Evolutionary conservation across 106 monocot species (phyloP), one percentile per base, ranked within the genome.

Genomic region (Gastrodia elata): DNA sequence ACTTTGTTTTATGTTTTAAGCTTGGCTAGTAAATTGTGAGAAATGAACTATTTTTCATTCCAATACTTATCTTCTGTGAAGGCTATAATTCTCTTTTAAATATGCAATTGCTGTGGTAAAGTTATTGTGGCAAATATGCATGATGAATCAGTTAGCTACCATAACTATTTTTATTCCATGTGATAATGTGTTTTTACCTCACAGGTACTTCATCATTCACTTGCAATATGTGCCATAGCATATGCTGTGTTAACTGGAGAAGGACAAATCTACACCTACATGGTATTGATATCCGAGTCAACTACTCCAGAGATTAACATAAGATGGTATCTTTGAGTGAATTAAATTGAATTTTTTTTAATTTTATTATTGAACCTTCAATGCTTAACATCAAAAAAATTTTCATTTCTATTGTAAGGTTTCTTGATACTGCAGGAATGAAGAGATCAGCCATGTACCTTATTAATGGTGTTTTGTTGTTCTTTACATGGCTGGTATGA

Each of bases 281-380:
- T 91, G 90, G 77, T 88, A 56, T 82, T 98, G 16, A 93, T 98
- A 28, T 98, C 97, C 93, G 97, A 98, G 83, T 76, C 82, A 42
- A 98, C 93, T 14, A 91, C 97, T 3, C 93, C 93, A 0, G 86
- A 79, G 68, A 82, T 98, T 71, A 91, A 98, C 77, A 68, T 98
- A 64, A 79, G 97, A 98, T 98, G 97, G 97, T 94, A n/a, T 28
- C 8, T 8, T 59, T 59, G 59, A 20, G 28, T 25, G 28, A 27
- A 11, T 42, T 42, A 27, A 28, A 59, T 48, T 48, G 7, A 16
- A 48, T 59, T 59, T 27, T 42, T 42, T 0, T 28, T 18, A 18
- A 52, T 59, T 20, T 28, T 59, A 6, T 0, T 1, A 25, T 28
- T 10, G 2, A 2, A 1, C 28, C 13, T 28, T 30, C 2, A 27